Evolutionary conservation across 371 early-diverging fungal genomes (phyloP).

Genomic region (Mucor sp.): DNA sequence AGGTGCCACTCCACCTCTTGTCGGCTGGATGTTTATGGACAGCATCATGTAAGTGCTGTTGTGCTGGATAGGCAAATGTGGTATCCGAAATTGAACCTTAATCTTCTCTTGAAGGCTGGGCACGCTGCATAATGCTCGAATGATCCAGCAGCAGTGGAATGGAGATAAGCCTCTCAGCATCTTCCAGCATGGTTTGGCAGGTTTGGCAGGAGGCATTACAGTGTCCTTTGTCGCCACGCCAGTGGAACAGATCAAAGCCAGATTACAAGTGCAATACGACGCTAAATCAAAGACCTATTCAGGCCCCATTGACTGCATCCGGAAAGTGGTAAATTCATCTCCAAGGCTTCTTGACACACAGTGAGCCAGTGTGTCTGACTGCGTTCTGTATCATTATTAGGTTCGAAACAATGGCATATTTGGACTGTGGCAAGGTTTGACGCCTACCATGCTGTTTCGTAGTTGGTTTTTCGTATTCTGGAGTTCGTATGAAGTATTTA

Average conservation of each 20-base stretch:
- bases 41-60: slow-evolving; percentile 71
- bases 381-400: slow-evolving; percentile 14
- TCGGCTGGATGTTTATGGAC: slow-evolving; percentile 95
- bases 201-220: slow-evolving; percentile 82
- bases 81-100: neutral
- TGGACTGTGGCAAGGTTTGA: slow-evolving; percentile 86
- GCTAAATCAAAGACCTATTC: slow-evolving; percentile 66
- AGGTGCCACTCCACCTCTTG: slow-evolving; percentile 90
- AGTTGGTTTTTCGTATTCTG: slow-evolving; percentile 91
- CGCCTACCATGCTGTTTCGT: slow-evolving; percentile 80
- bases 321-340: slow-evolving; percentile 58
- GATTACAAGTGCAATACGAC: slow-evolving; percentile 92
- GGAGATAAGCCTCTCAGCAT: slow-evolving; percentile 68
- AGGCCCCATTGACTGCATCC: slow-evolving; percentile 87
- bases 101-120: slow-evolving; percentile 59
- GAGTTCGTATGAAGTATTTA: slow-evolving; percentile 81
- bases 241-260: slow-evolving; percentile 81
- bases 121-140: slow-evolving; percentile 78
- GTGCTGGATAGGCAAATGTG: neutral
- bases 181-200: slow-evolving; percentile 75
- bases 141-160: slow-evolving; percentile 63
- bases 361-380: neutral
- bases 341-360: neutral
- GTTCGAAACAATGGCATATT: slow-evolving; percentile 73
- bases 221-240: slow-evolving; percentile 93